Conservation (phyloP, 192 early-diverging fungal species). For the Obelidium mucronatum region DNA sequence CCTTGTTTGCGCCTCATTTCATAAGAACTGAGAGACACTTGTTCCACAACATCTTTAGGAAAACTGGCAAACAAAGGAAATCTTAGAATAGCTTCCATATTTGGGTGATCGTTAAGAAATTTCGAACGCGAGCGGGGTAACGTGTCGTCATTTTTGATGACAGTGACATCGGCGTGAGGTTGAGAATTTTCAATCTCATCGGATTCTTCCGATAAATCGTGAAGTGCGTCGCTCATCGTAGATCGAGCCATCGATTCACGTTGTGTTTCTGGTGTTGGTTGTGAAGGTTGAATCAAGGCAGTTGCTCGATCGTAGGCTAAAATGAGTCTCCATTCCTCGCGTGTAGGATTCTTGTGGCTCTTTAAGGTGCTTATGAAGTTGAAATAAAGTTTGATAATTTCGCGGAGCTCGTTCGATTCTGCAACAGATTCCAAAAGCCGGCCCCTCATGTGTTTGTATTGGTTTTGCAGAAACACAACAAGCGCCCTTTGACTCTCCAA, state of each 20-base stretch:
- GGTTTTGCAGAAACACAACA: neutral
- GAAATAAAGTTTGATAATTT: neutral
- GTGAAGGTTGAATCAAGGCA: neutral
- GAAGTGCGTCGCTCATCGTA: too few species aligned
- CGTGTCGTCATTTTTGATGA: neutral
- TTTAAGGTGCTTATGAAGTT: neutral
- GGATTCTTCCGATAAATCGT: too few species aligned
- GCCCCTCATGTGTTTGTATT: neutral
- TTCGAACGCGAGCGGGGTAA: neutral
- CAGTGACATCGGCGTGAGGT: neutral
- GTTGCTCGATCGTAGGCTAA: neutral
- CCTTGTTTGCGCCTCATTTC: slow-evolving; percentile 42
- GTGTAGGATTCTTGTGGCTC: neutral
- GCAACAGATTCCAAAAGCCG: neutral
- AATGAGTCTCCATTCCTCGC: neutral
- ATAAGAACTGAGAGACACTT: slow-evolving; percentile 12
- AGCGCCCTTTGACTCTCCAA: neutral
- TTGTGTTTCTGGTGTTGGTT: too few species aligned
- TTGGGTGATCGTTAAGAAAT: neutral
- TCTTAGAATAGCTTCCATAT: slow-evolving; percentile 27
- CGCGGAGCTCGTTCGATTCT: neutral
- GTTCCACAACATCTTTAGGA: slow-evolving; percentile 39
- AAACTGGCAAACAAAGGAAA: slow-evolving; percentile 54
- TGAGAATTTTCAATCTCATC: neutral
- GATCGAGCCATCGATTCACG: too few species aligned